Conservation (phyloP, 768 basidiomycete species). For the Lactarius hengduanensis region DNA sequence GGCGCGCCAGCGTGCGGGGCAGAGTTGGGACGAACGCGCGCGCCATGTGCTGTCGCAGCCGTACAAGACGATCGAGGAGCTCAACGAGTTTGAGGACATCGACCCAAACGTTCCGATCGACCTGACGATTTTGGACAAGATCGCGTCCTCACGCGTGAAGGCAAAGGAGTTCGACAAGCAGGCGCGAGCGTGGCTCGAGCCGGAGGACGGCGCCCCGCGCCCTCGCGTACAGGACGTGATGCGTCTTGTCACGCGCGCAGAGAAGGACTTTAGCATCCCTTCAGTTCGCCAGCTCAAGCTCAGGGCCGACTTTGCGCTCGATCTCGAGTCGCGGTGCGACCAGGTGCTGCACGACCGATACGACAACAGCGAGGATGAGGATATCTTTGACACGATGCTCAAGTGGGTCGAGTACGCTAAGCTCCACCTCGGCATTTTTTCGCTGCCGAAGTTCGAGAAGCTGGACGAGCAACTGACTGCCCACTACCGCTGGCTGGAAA, state of each 20-base stretch:
- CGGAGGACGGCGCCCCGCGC: slow-evolving; percentile 52
- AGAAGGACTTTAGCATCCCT: slow-evolving; percentile 73
- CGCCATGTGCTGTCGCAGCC: slow-evolving; percentile 63
- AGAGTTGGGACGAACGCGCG: slow-evolving; percentile 75
- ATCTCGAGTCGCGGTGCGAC: slow-evolving; percentile 75
- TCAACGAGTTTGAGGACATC: slow-evolving; percentile 68
- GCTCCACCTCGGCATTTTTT: slow-evolving; percentile 70
- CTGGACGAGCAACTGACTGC: slow-evolving; percentile 63
- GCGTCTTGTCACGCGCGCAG: slow-evolving; percentile 64
- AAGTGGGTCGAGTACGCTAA: slow-evolving; percentile 73
- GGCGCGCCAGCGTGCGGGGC: slow-evolving; percentile 62
- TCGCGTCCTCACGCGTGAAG: slow-evolving; percentile 62
- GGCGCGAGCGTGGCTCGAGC: slow-evolving; percentile 65
- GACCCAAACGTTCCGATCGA: slow-evolving; percentile 71
- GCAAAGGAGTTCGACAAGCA: slow-evolving; percentile 81
- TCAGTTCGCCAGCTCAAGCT: slow-evolving; percentile 64
- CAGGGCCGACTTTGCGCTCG: slow-evolving; percentile 72
- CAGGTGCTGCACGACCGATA: slow-evolving; percentile 66
- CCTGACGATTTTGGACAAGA: slow-evolving; percentile 58
- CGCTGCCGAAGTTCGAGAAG: slow-evolving; percentile 68
- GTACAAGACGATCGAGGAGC: slow-evolving; percentile 70
- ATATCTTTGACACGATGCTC: slow-evolving; percentile 69
- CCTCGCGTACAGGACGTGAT: slow-evolving; percentile 70
- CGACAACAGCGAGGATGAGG: slow-evolving; percentile 51
- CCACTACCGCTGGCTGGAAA: slow-evolving; percentile 71